Evolutionary conservation across 371 early-diverging fungal species (phyloP).

Genomic region (Coemansia sp.): DNA sequence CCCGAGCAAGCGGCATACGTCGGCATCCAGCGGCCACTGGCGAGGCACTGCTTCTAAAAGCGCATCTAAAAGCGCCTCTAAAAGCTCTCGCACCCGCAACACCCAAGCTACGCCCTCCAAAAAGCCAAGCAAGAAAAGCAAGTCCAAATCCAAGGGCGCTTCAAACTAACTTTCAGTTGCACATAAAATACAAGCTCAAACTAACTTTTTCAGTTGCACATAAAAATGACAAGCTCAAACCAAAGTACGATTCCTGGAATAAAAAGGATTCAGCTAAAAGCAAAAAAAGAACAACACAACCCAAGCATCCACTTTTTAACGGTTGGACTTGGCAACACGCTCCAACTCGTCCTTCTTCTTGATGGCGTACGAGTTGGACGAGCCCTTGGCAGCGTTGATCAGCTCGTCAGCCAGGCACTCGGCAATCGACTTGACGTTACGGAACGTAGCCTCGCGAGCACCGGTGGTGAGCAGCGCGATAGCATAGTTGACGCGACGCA

Average conservation of each 20-base stretch:
- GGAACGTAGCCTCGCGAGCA: slow-evolving; percentile 86
- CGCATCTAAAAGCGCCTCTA: background rate
- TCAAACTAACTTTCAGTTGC: too few relatives aligned
- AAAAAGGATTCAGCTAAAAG: background rate
- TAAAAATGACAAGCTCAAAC: too few relatives aligned
- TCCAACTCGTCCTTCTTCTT: slow-evolving; percentile 99
- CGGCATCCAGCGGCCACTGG: background rate
- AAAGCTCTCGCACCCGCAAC: background rate
- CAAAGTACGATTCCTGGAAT: too few relatives aligned
- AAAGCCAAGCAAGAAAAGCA: background rate
- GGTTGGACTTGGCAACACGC: slow-evolving; percentile 94
- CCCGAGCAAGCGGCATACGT: background rate
- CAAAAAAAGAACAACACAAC: slow-evolving; percentile 7
- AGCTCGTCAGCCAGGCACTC: slow-evolving; percentile 99
- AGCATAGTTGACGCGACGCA: slow-evolving; percentile 98
- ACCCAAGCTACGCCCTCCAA: background rate
- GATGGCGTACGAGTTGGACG: slow-evolving; percentile 98
- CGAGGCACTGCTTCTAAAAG: background rate
- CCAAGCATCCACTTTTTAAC: slow-evolving; percentile 56
- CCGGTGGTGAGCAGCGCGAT: slow-evolving; percentile 96
- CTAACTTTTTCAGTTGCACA: too few relatives aligned
- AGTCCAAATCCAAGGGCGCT: background rate
- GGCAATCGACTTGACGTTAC: slow-evolving; percentile 98
- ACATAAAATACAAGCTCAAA: too few relatives aligned
- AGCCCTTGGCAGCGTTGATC: slow-evolving; percentile 99